Percentiles rank a stretch among this genome's conserved stretches.
Conservation (phyloP, 108 stramenopile species). For the Chaetoceros muelleri region DNA sequence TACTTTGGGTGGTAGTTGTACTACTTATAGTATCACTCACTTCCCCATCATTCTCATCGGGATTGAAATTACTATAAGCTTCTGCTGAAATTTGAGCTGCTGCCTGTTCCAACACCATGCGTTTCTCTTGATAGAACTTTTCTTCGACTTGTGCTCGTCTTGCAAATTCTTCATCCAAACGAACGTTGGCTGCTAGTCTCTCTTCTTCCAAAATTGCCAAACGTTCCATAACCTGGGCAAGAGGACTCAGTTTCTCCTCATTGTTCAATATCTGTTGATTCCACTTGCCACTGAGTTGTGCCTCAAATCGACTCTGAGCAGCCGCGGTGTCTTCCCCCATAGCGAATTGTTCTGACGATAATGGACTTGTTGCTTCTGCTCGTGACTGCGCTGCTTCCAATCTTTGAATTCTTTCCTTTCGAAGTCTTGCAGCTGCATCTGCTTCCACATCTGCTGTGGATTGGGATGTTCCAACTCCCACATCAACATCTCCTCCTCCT, state of each 20-base stretch:
- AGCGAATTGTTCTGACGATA: constrained; percentile 4
- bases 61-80: constrained; percentile 12
- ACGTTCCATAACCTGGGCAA: constrained; percentile 61
- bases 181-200: constrained; percentile 47
- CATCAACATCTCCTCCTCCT: constrained; percentile 2
- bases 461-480: neutral
- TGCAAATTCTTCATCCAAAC: constrained; percentile 74
- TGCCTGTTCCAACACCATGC: constrained; percentile 64
- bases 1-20: neutral
- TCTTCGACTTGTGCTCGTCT: constrained; percentile 61
- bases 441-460: constrained; percentile 2
- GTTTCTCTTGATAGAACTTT: constrained; percentile 58
- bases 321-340: constrained; percentile 8
- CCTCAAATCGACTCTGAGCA: constrained; percentile 51
- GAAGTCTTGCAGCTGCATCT: constrained; percentile 24
- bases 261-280: constrained; percentile 66
- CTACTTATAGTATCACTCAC: neutral
- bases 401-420: constrained; percentile 41
- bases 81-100: constrained; percentile 45
- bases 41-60: constrained; percentile 1
- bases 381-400: constrained; percentile 7
- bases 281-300: constrained; percentile 65
- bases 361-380: constrained; percentile 6
- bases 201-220: constrained; percentile 78
- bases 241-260: constrained; percentile 50